phyloP scores from a whole-genome alignment of 2,329 filamentous ascomycete genomes.

The Pseudopithomyces chartarum region DNA sequence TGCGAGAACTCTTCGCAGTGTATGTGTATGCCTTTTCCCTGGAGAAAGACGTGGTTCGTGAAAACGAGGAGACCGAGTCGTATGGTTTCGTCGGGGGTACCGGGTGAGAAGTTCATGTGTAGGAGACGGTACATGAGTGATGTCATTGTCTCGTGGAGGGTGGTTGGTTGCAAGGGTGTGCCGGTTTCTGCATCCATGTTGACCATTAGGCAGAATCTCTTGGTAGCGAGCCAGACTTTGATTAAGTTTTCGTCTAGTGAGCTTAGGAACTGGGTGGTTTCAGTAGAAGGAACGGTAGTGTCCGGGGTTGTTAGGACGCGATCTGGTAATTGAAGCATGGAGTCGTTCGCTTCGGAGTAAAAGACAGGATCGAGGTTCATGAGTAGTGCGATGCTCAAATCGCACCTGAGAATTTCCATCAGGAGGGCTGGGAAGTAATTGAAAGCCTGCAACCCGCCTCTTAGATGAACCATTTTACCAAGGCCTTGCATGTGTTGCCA shows the following conservation, averaged over 20 bases:
- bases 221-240: constrained; percentile 29
- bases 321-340: neutral
- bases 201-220: constrained; percentile 31
- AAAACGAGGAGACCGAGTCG: constrained; percentile 49
- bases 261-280: neutral
- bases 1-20: constrained; percentile 20
- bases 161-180: constrained; percentile 21
- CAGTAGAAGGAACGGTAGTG: neutral
- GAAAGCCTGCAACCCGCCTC: constrained; percentile 43
- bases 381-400: constrained; percentile 32
- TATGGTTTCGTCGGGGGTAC: constrained; percentile 40
- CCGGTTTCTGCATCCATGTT: constrained; percentile 27
- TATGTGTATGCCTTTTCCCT: constrained; percentile 37
- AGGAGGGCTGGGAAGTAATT: constrained; percentile 40
- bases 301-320: neutral
- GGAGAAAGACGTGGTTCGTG: constrained; percentile 47
- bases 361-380: constrained; percentile 27
- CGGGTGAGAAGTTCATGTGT: neutral
- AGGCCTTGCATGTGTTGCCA: constrained; percentile 46
- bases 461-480: constrained; percentile 44
- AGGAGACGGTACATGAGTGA: constrained; percentile 51
- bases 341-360: constrained; percentile 12
- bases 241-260: constrained; percentile 18
- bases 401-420: constrained; percentile 40
- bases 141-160: constrained; percentile 40